phyloP scores from a whole-genome alignment of 2,329 filamentous ascomycete species.

The Diplodia mutila region DNA sequence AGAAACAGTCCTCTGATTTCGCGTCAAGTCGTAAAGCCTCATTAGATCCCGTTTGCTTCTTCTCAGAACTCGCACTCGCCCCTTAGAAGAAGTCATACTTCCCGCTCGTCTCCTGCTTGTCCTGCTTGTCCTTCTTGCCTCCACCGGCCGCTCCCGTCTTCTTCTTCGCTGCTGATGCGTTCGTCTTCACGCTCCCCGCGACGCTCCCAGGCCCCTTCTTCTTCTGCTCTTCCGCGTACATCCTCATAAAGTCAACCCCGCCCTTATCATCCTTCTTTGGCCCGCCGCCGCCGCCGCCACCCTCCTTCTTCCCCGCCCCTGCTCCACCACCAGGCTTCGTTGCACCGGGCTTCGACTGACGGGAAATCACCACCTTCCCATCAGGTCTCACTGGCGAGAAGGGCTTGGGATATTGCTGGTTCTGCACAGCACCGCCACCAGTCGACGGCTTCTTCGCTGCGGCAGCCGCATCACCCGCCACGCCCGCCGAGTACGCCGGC shows the following conservation, averaged over 20 bases:
- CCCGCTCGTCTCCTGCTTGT: neutral
- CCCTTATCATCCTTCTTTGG: conserved; percentile 8
- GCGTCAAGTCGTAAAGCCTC: neutral
- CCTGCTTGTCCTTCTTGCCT: neutral
- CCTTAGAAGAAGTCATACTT: conserved; percentile 20
- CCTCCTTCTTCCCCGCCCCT: neutral
- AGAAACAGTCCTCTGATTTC: neutral
- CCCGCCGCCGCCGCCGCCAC: neutral
- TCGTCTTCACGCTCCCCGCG: conserved; percentile 17
- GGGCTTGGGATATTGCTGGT: conserved; percentile 6
- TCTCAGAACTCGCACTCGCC: no score
- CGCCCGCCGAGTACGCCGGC: neutral
- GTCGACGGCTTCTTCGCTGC: neutral
- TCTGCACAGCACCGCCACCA: neutral
- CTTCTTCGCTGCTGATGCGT: neutral
- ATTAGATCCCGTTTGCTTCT: neutral
- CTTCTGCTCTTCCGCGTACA: conserved; percentile 11
- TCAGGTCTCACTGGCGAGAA: conserved; percentile 8
- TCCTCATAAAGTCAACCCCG: conserved; percentile 20
- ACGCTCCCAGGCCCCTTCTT: conserved; percentile 21
- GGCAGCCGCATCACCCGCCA: neutral
- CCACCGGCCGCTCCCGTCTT: neutral
- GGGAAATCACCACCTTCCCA: conserved; percentile 15
- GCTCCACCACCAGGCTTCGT: neutral
- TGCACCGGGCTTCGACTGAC: conserved; percentile 6